Conservation (phyloP, 148 eudicot species). For the Rhododendron ferrugineum region DNA sequence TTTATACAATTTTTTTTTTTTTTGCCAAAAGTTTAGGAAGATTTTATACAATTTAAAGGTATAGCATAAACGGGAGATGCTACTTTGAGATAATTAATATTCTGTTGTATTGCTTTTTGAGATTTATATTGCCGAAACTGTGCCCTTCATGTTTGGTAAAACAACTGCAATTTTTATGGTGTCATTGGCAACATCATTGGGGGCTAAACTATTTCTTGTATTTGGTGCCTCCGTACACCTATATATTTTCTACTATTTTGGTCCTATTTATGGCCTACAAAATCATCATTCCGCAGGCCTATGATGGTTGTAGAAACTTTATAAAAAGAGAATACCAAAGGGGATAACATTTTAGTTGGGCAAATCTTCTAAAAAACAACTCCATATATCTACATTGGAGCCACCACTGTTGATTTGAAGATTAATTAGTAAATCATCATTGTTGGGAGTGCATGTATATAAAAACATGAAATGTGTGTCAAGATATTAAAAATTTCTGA, state of each 20-base stretch:
- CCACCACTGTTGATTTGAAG: neutral
- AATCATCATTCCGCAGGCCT: neutral
- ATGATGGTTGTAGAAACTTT: neutral
- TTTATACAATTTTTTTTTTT: neutral
- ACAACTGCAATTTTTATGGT: neutral
- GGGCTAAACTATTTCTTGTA: neutral
- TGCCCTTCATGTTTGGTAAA: conserved; percentile 3
- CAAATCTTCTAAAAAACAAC: neutral
- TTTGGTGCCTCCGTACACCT: neutral
- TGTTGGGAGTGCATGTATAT: neutral
- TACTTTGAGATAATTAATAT: neutral
- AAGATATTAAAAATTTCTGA: neutral
- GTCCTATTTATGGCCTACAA: neutral
- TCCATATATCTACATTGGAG: neutral
- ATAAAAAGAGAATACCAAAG: neutral
- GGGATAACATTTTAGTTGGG: neutral
- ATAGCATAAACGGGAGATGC: too few species aligned
- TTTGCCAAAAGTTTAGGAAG: too few species aligned
- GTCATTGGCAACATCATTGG: neutral
- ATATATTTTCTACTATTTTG: neutral
- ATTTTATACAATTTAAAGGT: neutral
- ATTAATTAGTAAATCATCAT: neutral
- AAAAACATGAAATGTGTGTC: neutral
- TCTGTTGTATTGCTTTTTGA: neutral
- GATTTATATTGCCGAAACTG: neutral